A percentile compares a stretch with the other conserved stretches of the same genome.
Evolutionary conservation across 495 filamentous ascomycete genomes (phyloP).

Genomic region (Neurospora intermedia): DNA sequence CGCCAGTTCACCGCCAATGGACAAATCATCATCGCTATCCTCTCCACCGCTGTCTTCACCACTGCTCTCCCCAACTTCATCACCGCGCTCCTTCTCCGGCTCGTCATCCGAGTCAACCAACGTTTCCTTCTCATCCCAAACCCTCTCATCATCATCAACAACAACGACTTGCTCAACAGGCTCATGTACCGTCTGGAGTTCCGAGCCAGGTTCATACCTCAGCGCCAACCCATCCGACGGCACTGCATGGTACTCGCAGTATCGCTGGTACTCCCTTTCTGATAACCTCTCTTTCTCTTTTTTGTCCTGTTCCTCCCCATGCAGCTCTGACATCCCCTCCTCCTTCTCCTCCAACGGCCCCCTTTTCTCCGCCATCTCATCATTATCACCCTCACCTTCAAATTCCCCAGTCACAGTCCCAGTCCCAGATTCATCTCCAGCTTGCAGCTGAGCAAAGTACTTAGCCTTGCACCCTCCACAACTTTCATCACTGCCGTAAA

Average conservation of each 20-base stretch:
- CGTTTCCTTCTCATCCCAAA: not conserved
- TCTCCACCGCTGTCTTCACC: not conserved
- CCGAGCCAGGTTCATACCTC: not conserved
- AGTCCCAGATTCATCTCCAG: not conserved
- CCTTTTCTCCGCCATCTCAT: not conserved
- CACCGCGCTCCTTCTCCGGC: not conserved
- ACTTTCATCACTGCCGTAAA: not conserved
- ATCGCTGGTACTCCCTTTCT: not conserved
- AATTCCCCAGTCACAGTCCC: not conserved
- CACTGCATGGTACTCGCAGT: not conserved
- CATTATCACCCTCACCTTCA: not conserved
- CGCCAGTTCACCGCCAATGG: constrained; percentile 27
- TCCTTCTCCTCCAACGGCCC: not conserved
- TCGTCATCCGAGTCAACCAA: not conserved
- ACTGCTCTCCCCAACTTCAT: not conserved
- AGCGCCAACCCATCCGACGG: not conserved
- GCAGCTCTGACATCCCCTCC: not conserved
- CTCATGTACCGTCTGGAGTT: not conserved
- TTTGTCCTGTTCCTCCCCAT: not conserved
- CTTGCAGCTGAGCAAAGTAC: not conserved
- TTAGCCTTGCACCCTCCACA: not conserved
- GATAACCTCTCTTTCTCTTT: not conserved
- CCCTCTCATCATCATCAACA: not conserved
- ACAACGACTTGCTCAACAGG: not conserved
- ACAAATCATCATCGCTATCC: not conserved